Base-by-base conservation (phyloP, 2,329 filamentous ascomycete genomes). In the Lecanosticta acicola region DNA sequence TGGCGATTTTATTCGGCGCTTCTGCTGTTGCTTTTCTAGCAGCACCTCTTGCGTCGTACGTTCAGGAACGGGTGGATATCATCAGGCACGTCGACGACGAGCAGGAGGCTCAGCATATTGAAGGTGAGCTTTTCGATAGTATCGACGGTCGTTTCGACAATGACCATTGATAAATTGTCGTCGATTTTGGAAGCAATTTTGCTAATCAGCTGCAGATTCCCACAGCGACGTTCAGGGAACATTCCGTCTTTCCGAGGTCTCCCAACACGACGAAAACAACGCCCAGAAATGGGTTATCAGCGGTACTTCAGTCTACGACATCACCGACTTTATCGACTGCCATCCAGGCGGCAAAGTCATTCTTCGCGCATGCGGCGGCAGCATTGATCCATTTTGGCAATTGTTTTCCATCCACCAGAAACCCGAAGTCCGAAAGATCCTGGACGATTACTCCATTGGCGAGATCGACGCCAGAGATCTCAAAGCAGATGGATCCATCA, bases 281-380 rank as follows among this genome's bases (percentile, higher is more conserved):
- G 59, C 71, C 1, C 64, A 69, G 8, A 80, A 80, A 2, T 85
- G 82, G 82, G 76, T 85, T 3, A 79, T 77, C n/a, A 73, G 74
- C 43, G 78, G 73, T 18, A 77, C 78, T 59, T 78, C 79, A 46
- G 80, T 85, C 16, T 85, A 85, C 69, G 78, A 85, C 57, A 85
- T 85, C 42, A 85, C 81, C 1, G 79, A 84, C 41, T 85, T 81
- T 79, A 67, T 85, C 17, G 68, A 71, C 1, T 79, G 74, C 1
- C 82, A 85, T 58, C 82, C 82, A 0, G 82, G 82, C 3, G 82
- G 82, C 34, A 77, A 83, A 42, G 79, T 85, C 11, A 85, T 85
- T 48, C 68, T 85, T 7, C 74, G 78, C 21, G 82, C 82, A 1
- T 80, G 79, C 1, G 82, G 82, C 3, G 76, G 77, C 32, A 77